Conservation (phyloP, 2,329 filamentous ascomycete genomes). For the Plectosphaerella plurivora region DNA sequence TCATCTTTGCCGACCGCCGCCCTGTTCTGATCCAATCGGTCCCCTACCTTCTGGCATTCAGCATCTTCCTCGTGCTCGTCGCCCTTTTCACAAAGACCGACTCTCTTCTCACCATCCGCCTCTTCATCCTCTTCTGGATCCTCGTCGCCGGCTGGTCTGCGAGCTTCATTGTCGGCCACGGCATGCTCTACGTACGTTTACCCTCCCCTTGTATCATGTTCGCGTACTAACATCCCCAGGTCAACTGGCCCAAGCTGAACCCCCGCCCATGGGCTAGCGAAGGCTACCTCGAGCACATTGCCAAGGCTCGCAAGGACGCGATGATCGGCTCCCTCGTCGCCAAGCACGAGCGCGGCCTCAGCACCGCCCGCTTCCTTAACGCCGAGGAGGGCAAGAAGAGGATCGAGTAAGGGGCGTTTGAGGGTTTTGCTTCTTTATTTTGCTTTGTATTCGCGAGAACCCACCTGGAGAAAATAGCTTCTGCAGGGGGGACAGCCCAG, state of each 20-base stretch:
- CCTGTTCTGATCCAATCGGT: slow-evolving; percentile 89
- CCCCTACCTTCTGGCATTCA: slow-evolving; percentile 84
- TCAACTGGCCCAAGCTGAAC: slow-evolving; percentile 97
- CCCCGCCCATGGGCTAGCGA: slow-evolving; percentile 82
- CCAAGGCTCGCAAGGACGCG: slow-evolving; percentile 75
- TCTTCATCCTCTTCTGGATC: slow-evolving; percentile 79
- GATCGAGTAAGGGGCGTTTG: slow-evolving; percentile 60
- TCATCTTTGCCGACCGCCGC: slow-evolving; percentile 78
- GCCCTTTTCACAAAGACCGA: slow-evolving; percentile 67
- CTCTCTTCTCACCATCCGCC: slow-evolving; percentile 73
- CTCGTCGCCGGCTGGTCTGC: slow-evolving; percentile 65
- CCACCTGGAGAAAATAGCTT: too few relatives aligned
- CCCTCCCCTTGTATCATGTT: background rate
- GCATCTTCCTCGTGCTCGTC: slow-evolving; percentile 76
- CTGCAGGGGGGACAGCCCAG: too few relatives aligned
- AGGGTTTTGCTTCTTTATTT: too few relatives aligned
- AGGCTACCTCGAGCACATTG: slow-evolving; percentile 81
- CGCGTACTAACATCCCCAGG: slow-evolving; percentile 44
- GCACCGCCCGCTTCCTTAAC: slow-evolving; percentile 75
- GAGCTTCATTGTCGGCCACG: slow-evolving; percentile 76
- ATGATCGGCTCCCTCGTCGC: slow-evolving; percentile 73
- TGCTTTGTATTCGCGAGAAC: too few relatives aligned
- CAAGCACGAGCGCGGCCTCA: slow-evolving; percentile 76
- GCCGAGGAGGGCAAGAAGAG: slow-evolving; percentile 98
- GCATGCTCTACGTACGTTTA: slow-evolving; percentile 85